Percentiles rank a stretch among this genome's conserved stretches.
Evolutionary conservation across 2,329 filamentous ascomycete genomes (phyloP).

Genomic region (Curvularia eragrostidis): DNA sequence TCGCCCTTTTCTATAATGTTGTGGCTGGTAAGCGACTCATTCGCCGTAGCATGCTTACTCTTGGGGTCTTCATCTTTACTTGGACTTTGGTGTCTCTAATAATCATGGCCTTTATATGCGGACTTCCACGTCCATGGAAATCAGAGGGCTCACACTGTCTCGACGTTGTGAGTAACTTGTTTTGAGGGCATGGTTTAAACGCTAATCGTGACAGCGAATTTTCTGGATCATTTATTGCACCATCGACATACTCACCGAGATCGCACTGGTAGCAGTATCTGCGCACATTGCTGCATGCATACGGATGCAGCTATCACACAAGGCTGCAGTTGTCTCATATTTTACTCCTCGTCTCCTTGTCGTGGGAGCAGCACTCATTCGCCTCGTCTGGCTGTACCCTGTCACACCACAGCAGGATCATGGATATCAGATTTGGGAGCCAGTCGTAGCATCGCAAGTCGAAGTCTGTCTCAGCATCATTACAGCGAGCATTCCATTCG

Average conservation of each 20-base stretch:
- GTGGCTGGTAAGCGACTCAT: constrained; percentile 28
- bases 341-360: constrained; percentile 43
- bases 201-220: constrained; percentile 33
- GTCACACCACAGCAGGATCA: constrained; percentile 35
- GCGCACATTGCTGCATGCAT: constrained; percentile 41
- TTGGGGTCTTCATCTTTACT: constrained; percentile 32
- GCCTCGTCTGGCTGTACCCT: constrained; percentile 42
- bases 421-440: constrained; percentile 39
- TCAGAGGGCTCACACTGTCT: constrained; percentile 36
- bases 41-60: constrained; percentile 27
- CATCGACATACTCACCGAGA: constrained; percentile 42
- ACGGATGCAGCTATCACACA: constrained; percentile 31
- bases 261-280: constrained; percentile 41
- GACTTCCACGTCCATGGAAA: constrained; percentile 42
- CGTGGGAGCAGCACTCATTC: constrained; percentile 33
- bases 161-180: constrained; percentile 32
- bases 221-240: constrained; percentile 48
- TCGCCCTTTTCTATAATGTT: constrained; percentile 36
- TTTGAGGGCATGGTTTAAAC: neutral
- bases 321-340: constrained; percentile 40
- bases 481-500: constrained; percentile 46
- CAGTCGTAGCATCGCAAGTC: constrained; percentile 35
- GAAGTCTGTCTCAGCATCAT: constrained; percentile 40
- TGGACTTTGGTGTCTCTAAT: constrained; percentile 40
- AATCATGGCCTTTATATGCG: constrained; percentile 40